phyloP scores from a whole-genome alignment of 495 filamentous ascomycete species.

The Lophiotrema nucula region DNA sequence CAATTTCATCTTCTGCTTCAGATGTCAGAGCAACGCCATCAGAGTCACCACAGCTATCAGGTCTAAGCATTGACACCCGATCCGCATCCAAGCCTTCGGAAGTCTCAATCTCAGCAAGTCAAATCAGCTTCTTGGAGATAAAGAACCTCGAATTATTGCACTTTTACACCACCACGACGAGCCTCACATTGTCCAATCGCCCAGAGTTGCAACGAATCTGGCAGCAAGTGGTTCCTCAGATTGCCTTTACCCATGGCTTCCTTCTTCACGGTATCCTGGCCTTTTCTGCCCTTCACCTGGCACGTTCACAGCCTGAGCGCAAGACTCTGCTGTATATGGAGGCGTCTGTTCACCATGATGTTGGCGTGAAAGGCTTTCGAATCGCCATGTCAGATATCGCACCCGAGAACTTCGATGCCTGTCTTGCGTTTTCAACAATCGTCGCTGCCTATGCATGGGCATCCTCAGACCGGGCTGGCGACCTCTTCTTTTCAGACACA shows the following conservation, averaged over 20 bases:
- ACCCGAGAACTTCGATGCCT: not conserved
- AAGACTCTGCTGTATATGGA: not conserved
- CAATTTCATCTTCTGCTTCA: not conserved
- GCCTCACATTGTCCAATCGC: not conserved
- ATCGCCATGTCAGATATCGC: not conserved
- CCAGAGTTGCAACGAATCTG: not conserved
- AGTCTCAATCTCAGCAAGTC: not conserved
- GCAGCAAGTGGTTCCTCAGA: not conserved
- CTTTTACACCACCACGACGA: not conserved
- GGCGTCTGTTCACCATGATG: not conserved
- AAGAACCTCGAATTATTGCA: conserved; percentile 4
- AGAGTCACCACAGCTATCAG: not conserved
- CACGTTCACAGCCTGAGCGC: not conserved
- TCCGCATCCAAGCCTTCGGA: not conserved
- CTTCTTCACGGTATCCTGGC: conserved; percentile 4
- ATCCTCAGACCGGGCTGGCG: not conserved
- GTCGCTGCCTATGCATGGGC: not conserved
- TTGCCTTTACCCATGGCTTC: conserved; percentile 2
- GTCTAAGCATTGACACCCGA: not conserved
- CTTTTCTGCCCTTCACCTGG: not conserved
- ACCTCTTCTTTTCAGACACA: not conserved
- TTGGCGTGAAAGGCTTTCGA: not conserved
- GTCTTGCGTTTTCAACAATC: not conserved
- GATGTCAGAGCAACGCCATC: not conserved
- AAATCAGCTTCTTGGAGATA: not conserved